A percentile compares a stretch with the other conserved stretches of the same genome.
These are phyloP conservation scores for Wallacemonas collosoma DNA, from an alignment of 208 protist species.

Conservation along the genomic window DNA sequence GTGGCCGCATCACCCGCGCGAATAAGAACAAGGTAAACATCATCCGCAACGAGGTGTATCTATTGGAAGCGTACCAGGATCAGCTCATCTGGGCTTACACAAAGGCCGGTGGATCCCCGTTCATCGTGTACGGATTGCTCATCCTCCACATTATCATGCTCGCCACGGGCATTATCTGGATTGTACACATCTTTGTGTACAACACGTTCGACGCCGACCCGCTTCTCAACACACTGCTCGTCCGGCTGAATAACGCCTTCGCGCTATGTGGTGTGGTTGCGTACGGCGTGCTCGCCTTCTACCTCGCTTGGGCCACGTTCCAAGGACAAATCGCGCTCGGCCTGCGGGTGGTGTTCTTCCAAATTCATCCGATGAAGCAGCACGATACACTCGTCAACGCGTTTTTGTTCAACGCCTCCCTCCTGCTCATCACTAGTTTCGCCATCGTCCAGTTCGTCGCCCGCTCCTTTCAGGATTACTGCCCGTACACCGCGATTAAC, in stretches of 20 bases:
- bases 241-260: slow-evolving; percentile 81
- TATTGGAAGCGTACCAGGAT: slow-evolving; percentile 84
- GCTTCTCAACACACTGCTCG: slow-evolving; percentile 69
- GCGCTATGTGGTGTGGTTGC: slow-evolving; percentile 88
- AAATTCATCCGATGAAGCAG: slow-evolving; percentile 89
- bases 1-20: slow-evolving; percentile 31
- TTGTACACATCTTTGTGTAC: slow-evolving; percentile 89
- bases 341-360: slow-evolving; percentile 79
- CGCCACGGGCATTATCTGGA: slow-evolving; percentile 77
- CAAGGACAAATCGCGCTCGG: slow-evolving; percentile 94
- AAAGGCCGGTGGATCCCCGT: slow-evolving; percentile 72
- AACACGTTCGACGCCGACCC: slow-evolving; percentile 77
- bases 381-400: slow-evolving; percentile 93
- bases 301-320: slow-evolving; percentile 89
- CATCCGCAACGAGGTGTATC: slow-evolving; percentile 83
- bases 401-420: slow-evolving; percentile 94
- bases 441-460: slow-evolving; percentile 90
- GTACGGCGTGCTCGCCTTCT: slow-evolving; percentile 93
- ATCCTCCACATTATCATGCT: slow-evolving; percentile 60
- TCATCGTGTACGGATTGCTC: slow-evolving; percentile 60
- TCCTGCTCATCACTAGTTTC: slow-evolving; percentile 91
- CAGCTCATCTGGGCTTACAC: slow-evolving; percentile 77
- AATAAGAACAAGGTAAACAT: slow-evolving; percentile 71
- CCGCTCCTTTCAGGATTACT: slow-evolving; percentile 85
- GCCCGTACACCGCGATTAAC: slow-evolving; percentile 68